Conservation (phyloP, 805 yeast species). For the Nadsonia fulvescens region DNA sequence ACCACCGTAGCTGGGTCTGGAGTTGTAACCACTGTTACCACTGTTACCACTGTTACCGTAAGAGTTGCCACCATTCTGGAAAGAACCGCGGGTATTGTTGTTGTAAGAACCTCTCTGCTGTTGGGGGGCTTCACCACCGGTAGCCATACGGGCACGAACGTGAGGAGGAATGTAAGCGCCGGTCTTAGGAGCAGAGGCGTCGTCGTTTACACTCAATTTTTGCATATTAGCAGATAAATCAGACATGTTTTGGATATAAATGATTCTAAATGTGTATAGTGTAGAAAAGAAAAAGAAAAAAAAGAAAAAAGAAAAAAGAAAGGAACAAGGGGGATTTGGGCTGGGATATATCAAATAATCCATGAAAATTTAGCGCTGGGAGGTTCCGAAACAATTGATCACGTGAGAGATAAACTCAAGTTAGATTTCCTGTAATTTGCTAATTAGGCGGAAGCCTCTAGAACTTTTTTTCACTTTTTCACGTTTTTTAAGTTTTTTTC, state of each 20-base stretch:
- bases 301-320: too few species aligned
- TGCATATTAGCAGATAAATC: constrained; percentile 6
- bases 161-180: constrained; percentile 6
- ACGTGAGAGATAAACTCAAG: too few species aligned
- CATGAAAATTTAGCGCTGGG: too few species aligned
- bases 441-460: too few species aligned
- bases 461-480: constrained; percentile 4
- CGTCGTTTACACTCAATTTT: constrained; percentile 6
- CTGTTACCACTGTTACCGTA: constrained; percentile 13
- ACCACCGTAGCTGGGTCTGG: constrained; percentile 15
- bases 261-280: too few species aligned
- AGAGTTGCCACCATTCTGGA: constrained; percentile 6
- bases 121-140: constrained; percentile 1
- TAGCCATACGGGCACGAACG: constrained; percentile 6
- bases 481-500: constrained; percentile 1
- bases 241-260: constrained; percentile 30
- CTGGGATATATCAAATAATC: too few species aligned
- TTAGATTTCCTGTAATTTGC: too few species aligned
- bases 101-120: constrained; percentile 1
- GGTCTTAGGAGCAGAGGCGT: constrained; percentile 5
- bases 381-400: too few species aligned
- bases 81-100: constrained; percentile 1
- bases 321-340: too few species aligned
- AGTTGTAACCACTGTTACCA: constrained; percentile 10
- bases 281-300: too few species aligned